Conservation (phyloP, 2,329 filamentous ascomycete genomes). For the Cercospora sp. region DNA sequence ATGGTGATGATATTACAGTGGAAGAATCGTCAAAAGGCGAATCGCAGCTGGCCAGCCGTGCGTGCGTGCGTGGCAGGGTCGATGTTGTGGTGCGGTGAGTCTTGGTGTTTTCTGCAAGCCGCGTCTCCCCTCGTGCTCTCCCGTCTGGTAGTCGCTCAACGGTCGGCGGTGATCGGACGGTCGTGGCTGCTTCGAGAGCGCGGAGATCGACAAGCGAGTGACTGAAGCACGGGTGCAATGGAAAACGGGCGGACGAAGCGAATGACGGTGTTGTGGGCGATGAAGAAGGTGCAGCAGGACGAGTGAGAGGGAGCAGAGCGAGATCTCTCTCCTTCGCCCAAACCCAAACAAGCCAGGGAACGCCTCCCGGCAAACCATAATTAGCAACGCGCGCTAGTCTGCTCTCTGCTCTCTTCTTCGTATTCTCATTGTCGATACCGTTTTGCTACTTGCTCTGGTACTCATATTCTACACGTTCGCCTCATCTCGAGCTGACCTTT, state of each 20-base stretch:
- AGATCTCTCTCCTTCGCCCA: not conserved
- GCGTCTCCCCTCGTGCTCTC: conserved; percentile 23
- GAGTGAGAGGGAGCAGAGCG: not conserved
- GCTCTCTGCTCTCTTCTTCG: not conserved
- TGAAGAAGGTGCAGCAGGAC: not conserved
- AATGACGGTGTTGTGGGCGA: not conserved
- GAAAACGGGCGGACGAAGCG: not conserved
- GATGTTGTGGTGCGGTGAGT: conserved; percentile 10
- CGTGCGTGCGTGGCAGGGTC: conserved; percentile 9
- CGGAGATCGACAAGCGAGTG: conserved; percentile 9
- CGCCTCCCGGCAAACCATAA: conserved; percentile 7
- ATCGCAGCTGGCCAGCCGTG: conserved; percentile 8
- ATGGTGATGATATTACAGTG: conserved; percentile 31
- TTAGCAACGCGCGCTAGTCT: not conserved
- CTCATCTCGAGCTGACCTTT: not conserved
- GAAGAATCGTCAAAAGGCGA: not conserved
- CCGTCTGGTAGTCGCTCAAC: conserved; percentile 17
- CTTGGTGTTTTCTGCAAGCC: conserved; percentile 20
- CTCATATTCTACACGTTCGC: not conserved
- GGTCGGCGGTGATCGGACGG: conserved; percentile 10
- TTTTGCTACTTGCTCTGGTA: not conserved
- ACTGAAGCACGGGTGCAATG: conserved; percentile 1
- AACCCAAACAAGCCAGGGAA: not conserved
- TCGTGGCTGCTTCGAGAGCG: not conserved
- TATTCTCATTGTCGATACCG: not conserved